phyloP scores from a whole-genome alignment of 148 eudicot genomes.

The Spergularia marina region DNA sequence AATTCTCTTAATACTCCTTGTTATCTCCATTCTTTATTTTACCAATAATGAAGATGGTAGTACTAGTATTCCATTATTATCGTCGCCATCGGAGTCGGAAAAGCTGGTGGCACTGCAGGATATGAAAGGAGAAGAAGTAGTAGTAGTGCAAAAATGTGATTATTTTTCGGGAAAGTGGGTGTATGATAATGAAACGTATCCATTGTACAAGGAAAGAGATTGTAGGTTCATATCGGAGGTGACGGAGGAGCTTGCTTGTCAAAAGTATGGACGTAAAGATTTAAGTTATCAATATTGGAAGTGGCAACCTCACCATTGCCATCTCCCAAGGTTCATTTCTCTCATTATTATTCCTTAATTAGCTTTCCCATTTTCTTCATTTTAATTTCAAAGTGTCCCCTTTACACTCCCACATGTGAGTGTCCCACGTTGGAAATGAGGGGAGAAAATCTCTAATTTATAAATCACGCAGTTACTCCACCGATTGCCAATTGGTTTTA shows the following conservation, averaged over 20 bases:
- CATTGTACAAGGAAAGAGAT: slow-evolving; percentile 61
- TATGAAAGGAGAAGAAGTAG: background rate
- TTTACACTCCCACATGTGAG: no score
- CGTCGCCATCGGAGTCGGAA: background rate
- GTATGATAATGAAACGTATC: slow-evolving; percentile 59
- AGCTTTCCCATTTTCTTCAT: background rate
- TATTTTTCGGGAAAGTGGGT: slow-evolving; percentile 84
- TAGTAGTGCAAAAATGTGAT: slow-evolving; percentile 35
- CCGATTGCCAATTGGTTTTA: no score
- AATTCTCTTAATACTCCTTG: slow-evolving; percentile 32
- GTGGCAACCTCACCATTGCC: slow-evolving; percentile 84
- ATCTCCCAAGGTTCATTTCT: slow-evolving; percentile 62
- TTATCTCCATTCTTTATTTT: slow-evolving; percentile 42
- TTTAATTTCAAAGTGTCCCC: no score
- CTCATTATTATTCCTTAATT: no score
- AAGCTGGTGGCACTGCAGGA: background rate
- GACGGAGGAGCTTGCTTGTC: slow-evolving; percentile 68
- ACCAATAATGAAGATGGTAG: slow-evolving; percentile 5
- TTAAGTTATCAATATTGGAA: slow-evolving; percentile 77
- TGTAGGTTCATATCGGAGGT: slow-evolving; percentile 50
- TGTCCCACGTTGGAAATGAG: no score
- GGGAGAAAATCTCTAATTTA: no score
- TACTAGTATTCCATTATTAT: background rate
- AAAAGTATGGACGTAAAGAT: slow-evolving; percentile 70
- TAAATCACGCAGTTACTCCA: no score